Evolutionary conservation across 2,329 filamentous ascomycete genomes (phyloP).

Genomic region (Fusarium chlamydosporum): DNA sequence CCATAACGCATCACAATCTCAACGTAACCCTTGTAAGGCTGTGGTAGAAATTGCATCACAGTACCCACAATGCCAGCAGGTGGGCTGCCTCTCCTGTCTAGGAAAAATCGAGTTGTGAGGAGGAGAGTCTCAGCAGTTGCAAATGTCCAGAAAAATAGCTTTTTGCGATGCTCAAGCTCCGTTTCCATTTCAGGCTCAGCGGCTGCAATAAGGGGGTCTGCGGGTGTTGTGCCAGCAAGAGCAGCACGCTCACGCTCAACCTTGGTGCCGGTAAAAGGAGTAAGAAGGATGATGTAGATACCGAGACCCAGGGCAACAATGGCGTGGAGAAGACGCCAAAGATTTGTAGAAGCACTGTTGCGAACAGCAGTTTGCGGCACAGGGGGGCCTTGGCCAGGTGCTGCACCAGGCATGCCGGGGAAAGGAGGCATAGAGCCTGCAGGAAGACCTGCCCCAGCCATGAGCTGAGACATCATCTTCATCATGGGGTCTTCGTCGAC

Average conservation of each 20-base stretch:
- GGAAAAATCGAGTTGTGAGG: conserved; percentile 77
- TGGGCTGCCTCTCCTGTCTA: conserved; percentile 72
- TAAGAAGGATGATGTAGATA: conserved; percentile 76
- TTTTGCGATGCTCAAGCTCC: conserved; percentile 54
- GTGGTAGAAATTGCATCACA: conserved; percentile 75
- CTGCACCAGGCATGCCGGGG: conserved; percentile 56
- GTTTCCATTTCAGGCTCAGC: conserved; percentile 50
- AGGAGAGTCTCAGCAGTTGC: conserved; percentile 81
- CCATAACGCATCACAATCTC: conserved; percentile 74
- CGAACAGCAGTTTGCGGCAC: conserved; percentile 50
- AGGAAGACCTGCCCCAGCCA: conserved; percentile 59
- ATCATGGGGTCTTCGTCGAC: conserved; percentile 59
- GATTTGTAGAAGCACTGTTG: conserved; percentile 58
- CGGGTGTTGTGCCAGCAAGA: conserved; percentile 47
- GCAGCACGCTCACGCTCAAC: conserved; percentile 67
- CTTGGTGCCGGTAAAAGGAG: conserved; percentile 77
- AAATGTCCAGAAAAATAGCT: conserved; percentile 81
- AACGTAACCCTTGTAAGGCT: conserved; percentile 73
- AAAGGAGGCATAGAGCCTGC: conserved; percentile 54
- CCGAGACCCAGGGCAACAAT: conserved; percentile 78
- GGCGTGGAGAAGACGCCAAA: conserved; percentile 82
- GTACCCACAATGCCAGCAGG: conserved; percentile 75
- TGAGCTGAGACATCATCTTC: conserved; percentile 82
- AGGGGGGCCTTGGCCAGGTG: conserved; percentile 52
- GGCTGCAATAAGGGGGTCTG: conserved; percentile 43